Percentiles rank a stretch among this genome's conserved stretches.
phyloP scores from a whole-genome alignment of 352 stramenopile genomes.

The Phytophthora citrophthora region DNA sequence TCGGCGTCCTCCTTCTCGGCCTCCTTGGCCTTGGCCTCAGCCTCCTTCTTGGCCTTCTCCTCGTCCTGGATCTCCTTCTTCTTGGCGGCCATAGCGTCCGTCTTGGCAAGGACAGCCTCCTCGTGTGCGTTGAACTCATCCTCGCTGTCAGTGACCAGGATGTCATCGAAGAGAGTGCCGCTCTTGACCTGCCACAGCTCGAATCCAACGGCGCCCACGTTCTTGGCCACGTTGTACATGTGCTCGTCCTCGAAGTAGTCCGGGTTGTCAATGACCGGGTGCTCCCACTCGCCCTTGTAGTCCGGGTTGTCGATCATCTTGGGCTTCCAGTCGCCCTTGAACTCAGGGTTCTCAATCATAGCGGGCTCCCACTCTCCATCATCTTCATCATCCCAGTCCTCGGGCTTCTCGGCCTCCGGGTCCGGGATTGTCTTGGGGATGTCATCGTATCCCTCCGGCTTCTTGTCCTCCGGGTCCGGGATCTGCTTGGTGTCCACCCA shows the following conservation, averaged over 20 bases:
- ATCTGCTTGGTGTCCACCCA: slow-evolving; percentile 98
- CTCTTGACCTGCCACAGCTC: slow-evolving; percentile 99
- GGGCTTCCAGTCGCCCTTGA: slow-evolving; percentile 98
- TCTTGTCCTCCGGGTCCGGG: slow-evolving; percentile 95
- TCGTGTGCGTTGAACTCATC: slow-evolving; percentile 97
- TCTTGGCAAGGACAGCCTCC: slow-evolving; percentile 92
- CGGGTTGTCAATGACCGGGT: slow-evolving; percentile 97
- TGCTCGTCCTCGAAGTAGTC: slow-evolving; percentile 96
- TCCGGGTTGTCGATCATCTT: slow-evolving; percentile 99
- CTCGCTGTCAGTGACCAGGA: slow-evolving; percentile 97
- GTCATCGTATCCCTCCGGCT: slow-evolving; percentile 99
- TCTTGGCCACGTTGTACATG: slow-evolving; percentile 96
- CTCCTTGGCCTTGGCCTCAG: slow-evolving; percentile 79
- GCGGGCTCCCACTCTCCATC: slow-evolving; percentile 98
- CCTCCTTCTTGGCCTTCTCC: slow-evolving; percentile 70
- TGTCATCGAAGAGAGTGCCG: slow-evolving; percentile 99
- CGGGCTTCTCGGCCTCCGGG: slow-evolving; percentile 96
- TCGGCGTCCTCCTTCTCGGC: slow-evolving; percentile 75
- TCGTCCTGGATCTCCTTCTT: slow-evolving; percentile 84
- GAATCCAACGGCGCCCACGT: slow-evolving; percentile 97
- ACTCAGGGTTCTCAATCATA: slow-evolving; percentile 96
- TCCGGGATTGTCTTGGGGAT: slow-evolving; percentile 98
- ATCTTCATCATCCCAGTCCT: slow-evolving; percentile 99
- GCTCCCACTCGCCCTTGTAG: slow-evolving; percentile 99
- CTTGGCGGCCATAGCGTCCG: slow-evolving; percentile 77